A percentile compares a stretch with the other conserved stretches of the same genome.
phyloP scores from a whole-genome alignment of 768 basidiomycete species.

The Podaxis sp. region DNA sequence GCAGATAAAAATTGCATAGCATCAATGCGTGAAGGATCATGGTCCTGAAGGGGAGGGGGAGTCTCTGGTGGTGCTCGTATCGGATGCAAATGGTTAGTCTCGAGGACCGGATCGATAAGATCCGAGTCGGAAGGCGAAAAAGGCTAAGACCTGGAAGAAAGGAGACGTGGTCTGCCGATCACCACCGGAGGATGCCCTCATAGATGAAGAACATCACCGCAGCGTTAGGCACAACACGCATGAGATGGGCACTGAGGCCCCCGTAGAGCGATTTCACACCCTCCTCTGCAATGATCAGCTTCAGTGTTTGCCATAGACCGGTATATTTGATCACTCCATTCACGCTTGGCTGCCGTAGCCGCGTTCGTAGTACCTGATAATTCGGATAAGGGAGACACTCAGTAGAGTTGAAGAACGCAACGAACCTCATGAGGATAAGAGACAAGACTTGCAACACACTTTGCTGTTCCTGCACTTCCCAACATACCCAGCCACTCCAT shows the following conservation, averaged over 20 bases:
- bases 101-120: neutral
- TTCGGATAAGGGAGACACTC: neutral
- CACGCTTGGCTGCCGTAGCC: constrained; percentile 83
- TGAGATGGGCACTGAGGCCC: constrained; percentile 89
- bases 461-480: constrained; percentile 88
- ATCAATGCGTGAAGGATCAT: neutral
- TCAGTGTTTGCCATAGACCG: constrained; percentile 80
- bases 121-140: neutral
- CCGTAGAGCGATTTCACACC: constrained; percentile 84
- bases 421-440: constrained; percentile 97
- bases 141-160: neutral
- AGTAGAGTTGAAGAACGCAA: constrained; percentile 6
- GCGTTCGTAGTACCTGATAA: constrained; percentile 80
- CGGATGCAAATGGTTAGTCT: neutral
- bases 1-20: neutral
- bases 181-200: constrained; percentile 75
- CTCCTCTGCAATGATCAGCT: constrained; percentile 84
- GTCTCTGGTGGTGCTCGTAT: neutral
- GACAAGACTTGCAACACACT: constrained; percentile 89
- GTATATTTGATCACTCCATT: constrained; percentile 80
- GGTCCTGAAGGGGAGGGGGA: neutral
- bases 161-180: constrained; percentile 7
- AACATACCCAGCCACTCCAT: constrained; percentile 79
- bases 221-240: constrained; percentile 97
- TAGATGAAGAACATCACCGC: constrained; percentile 97